A percentile compares a stretch with the other conserved stretches of the same genome.
Evolutionary conservation across 169 alveolate species (phyloP).

Genomic region (Plasmodium reichenowi): DNA sequence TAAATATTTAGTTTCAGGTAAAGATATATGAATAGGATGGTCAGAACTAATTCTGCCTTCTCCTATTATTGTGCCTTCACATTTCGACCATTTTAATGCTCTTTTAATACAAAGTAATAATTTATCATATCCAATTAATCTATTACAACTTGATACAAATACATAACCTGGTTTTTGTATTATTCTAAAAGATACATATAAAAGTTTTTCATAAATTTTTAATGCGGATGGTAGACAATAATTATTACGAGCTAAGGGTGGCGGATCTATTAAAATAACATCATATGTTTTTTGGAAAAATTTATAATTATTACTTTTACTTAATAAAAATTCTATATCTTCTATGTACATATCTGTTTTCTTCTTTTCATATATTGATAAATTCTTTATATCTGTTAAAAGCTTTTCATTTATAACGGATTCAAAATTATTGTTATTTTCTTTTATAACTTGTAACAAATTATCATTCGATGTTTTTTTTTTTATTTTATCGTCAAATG

Average conservation of each 20-base stretch:
- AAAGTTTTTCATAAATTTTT: conserved; percentile 75
- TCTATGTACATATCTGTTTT: conserved; percentile 14
- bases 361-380: conserved; percentile 49
- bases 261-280: conserved; percentile 74
- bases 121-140: conserved; percentile 59
- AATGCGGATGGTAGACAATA: conserved; percentile 69
- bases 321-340: conserved; percentile 53
- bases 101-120: conserved; percentile 43
- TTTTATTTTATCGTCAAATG: neutral
- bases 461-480: neutral
- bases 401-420: conserved; percentile 5
- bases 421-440: neutral
- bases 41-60: conserved; percentile 74
- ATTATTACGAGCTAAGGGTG: conserved; percentile 66
- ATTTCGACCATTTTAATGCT: conserved; percentile 72
- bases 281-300: conserved; percentile 76
- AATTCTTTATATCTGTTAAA: conserved; percentile 41
- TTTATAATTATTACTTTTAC: conserved; percentile 38
- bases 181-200: conserved; percentile 60
- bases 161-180: conserved; percentile 75
- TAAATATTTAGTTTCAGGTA: conserved; percentile 69
- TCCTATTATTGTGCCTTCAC: conserved; percentile 72
- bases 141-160: conserved; percentile 77
- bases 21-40: conserved; percentile 72
- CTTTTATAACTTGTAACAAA: neutral